These are phyloP conservation scores for Microdochium paspali DNA, from an alignment of 2,329 filamentous ascomycete genomes.

Conservation along the genomic window DNA sequence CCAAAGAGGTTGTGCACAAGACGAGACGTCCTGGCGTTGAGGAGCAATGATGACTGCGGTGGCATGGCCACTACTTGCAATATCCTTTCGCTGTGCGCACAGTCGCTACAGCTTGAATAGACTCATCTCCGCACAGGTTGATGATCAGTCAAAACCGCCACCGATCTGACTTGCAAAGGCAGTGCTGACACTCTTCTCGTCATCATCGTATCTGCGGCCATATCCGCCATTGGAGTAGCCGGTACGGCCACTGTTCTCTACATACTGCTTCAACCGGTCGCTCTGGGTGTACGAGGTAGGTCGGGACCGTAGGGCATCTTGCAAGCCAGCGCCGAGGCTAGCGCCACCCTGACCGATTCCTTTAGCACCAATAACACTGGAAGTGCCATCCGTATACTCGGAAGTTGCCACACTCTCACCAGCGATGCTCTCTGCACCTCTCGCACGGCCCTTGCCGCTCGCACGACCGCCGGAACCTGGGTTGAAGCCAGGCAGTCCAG, in stretches of 20 bases:
- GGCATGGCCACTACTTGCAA: not conserved
- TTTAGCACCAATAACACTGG: slow-evolving; percentile 67
- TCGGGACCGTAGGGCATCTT: slow-evolving; percentile 59
- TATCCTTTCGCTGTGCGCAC: not conserved
- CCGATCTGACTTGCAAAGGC: slow-evolving; percentile 94
- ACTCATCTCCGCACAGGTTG: not conserved
- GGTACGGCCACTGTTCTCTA: slow-evolving; percentile 71
- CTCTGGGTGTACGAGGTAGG: slow-evolving; percentile 62
- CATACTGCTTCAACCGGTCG: slow-evolving; percentile 88
- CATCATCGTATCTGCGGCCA: slow-evolving; percentile 72
- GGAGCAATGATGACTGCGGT: not conserved
- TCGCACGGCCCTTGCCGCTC: slow-evolving; percentile 56
- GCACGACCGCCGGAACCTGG: slow-evolving; percentile 45
- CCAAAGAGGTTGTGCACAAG: not conserved
- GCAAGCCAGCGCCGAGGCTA: slow-evolving; percentile 73
- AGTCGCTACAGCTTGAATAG: not conserved
- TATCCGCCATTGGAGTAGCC: slow-evolving; percentile 55
- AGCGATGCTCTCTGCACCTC: slow-evolving; percentile 68
- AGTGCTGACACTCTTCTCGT: slow-evolving; percentile 91
- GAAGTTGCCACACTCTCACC: slow-evolving; percentile 90
- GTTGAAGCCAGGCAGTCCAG: slow-evolving; percentile 60
- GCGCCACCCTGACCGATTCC: slow-evolving; percentile 77
- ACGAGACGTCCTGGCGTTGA: not conserved
- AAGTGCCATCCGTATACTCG: slow-evolving; percentile 76
- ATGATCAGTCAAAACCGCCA: slow-evolving; percentile 26